Evolutionary conservation across 2,329 filamentous ascomycete genomes (phyloP).

Genomic region (Alternaria sp.): DNA sequence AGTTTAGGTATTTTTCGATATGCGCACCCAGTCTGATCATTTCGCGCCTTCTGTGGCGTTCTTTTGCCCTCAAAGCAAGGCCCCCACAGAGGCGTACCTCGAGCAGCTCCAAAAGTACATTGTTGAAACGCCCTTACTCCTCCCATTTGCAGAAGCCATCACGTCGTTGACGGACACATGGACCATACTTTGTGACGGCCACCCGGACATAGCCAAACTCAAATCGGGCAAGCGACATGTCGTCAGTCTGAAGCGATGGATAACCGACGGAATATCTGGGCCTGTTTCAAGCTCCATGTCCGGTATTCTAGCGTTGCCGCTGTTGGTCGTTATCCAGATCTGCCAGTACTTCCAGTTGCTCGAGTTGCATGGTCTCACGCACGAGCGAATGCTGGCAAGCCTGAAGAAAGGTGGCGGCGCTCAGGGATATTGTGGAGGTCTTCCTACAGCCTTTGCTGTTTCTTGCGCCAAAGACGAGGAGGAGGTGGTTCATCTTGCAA

Average conservation of each 20-base stretch:
- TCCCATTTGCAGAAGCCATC: conserved; percentile 8
- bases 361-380: conserved; percentile 12
- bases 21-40: neutral
- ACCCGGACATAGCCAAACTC: conserved; percentile 13
- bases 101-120: conserved; percentile 21
- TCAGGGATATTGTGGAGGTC: conserved; percentile 21
- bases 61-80: conserved; percentile 31
- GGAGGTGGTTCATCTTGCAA: conserved; percentile 16
- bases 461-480: conserved; percentile 21
- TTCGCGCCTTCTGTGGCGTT: conserved; percentile 19
- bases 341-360: conserved; percentile 31
- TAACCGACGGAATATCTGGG: conserved; percentile 16
- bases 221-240: conserved; percentile 8
- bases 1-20: neutral
- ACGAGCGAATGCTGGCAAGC: conserved; percentile 13
- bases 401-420: conserved; percentile 17
- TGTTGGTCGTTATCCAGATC: conserved; percentile 26
- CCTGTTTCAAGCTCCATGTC: conserved; percentile 20
- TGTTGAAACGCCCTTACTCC: neutral
- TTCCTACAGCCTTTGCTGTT: conserved; percentile 17
- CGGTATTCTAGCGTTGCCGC: conserved; percentile 20
- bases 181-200: conserved; percentile 5
- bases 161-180: conserved; percentile 8
- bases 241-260: conserved; percentile 16
- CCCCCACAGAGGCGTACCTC: conserved; percentile 23